Base-by-base conservation (phyloP, 345 rosid species). In the Gossypium australe region DNA sequence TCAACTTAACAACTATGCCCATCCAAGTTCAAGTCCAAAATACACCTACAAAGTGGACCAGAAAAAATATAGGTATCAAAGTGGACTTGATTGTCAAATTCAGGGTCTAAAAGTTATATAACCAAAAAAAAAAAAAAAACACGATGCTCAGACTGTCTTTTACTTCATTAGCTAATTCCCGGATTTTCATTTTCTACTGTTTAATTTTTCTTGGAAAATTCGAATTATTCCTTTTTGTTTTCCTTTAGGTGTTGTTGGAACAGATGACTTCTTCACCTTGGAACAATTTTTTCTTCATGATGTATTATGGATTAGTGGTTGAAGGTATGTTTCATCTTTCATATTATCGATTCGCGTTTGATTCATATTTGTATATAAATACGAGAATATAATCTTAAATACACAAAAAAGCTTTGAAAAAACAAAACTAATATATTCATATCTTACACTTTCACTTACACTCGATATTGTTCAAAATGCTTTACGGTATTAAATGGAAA, bases 231-330 rank as follows among this genome's bases (percentile, higher is more conserved):
- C 14, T 44, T 49, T 25, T 49, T 9, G 0, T 11, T 27, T 16
- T 34, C 41, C 41, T 25, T 68, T 68, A 94, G 98, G 97, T 94
- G 77, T 78, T 92, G 81, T 77, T 94, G 86, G 98, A 94, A 53
- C 98, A 94, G 81, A 67, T 90, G 58, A 90, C 92, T 52, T 65
- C 83, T 44, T 92, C 97, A 70, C 97, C 98, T 14, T 94, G 97
- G 97, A 92, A 92, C 82, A 94, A 94, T 84, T 78, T 89, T 78
- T 63, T 89, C 62, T 94, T 94, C 80, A 90, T 94, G 97, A 81
- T 86, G 84, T 94, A 90, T 83, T 89, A 87, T 78, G 97, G 97
- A 77, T 85, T 92, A 82, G 91, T 94, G 34, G 84, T 94, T 61
- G 98, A 94, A 88, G 98, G 97, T 89, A 80, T 24, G 87, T 29